Conservation (phyloP, 192 early-diverging fungal species). For the Jimgerdemannia flammicorona region DNA sequence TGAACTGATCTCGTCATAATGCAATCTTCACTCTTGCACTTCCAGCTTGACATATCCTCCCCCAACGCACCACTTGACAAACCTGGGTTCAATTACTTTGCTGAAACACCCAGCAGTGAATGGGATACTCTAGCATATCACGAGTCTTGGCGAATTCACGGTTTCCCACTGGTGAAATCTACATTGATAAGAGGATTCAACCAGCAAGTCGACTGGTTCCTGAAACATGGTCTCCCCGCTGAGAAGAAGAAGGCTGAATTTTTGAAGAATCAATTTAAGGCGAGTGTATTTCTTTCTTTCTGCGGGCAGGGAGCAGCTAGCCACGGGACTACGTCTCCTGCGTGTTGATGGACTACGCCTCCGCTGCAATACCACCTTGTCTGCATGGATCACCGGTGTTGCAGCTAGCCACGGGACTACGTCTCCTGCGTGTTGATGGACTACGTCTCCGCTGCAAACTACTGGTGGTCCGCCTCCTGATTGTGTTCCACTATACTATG, state of each 20-base stretch:
- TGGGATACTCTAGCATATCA: constrained; percentile 13
- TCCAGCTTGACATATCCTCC: no score
- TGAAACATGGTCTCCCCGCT: not conserved
- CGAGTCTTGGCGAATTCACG: constrained; percentile 3
- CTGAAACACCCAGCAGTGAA: constrained; percentile 4
- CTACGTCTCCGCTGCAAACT: constrained; percentile 8
- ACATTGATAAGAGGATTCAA: constrained; percentile 8
- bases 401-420: constrained; percentile 7
- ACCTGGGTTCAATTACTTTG: constrained; percentile 15
- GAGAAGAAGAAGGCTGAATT: constrained; percentile 13
- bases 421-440: constrained; percentile 15
- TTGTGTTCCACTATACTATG: not conserved
- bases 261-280: constrained; percentile 14
- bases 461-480: not conserved
- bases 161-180: constrained; percentile 6
- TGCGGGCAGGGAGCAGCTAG: constrained; percentile 3
- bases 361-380: constrained; percentile 9
- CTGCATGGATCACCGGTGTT: constrained; percentile 4
- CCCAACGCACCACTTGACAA: constrained; percentile 1
- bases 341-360: constrained; percentile 9
- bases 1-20: no score
- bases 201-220: constrained; percentile 13
- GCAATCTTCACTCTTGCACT: no score
- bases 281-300: not conserved
- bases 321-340: constrained; percentile 16